Base-by-base conservation (phyloP, 2,329 filamentous ascomycete genomes). In the Anthostomella pinea region DNA sequence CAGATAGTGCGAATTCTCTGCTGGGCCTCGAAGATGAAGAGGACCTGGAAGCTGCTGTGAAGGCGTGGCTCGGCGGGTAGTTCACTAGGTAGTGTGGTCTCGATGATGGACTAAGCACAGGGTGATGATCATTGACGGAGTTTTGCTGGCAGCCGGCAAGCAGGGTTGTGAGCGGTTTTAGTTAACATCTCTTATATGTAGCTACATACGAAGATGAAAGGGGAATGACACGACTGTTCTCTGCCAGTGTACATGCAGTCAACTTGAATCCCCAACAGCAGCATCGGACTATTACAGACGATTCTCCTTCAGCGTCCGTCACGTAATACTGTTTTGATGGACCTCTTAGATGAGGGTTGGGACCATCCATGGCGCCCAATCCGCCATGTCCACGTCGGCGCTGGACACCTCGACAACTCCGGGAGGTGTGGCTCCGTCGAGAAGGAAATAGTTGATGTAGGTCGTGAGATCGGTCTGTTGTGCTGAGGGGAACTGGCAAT, bases 381-480 rank as follows among this genome's bases (percentile, higher is more conserved):
- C 49, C 26, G 49, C 45, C 36, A 66, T 51, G 25, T 63, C 57
- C 24, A 69, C 67, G 13, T 21, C 64, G 13, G 61, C 55, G n/a
- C 54, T 52, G 50, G 61, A 64, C 53, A 58, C 60, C 56, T 68
- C 63, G 23, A 67, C 47, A 16, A 53, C 54, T 3, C 48, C 51
- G 0, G 65, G 64, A 4, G 53, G 53, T 10, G 56, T 54, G 19
- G 57, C 53, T 19, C 52, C 51, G 38, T 57, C 57, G 26, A 73
- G 59, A 33, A 77, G 56, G 55, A 77, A 79, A 55, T 72, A 72
- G 61, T 72, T 68, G 56, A 79, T 72, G 57, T 71, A 81, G 6
- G 67, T 64, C 25, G 61, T 71, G 22, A 80, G 63, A 24, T 78
- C 73, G 22, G 65, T 45, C 46, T 70, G 63, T 60, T 77, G 72